Evolutionary conservation across 2,329 filamentous ascomycete species (phyloP), one percentile per base, ranked within the genome.

Genomic region (Xylariales sp.): DNA sequence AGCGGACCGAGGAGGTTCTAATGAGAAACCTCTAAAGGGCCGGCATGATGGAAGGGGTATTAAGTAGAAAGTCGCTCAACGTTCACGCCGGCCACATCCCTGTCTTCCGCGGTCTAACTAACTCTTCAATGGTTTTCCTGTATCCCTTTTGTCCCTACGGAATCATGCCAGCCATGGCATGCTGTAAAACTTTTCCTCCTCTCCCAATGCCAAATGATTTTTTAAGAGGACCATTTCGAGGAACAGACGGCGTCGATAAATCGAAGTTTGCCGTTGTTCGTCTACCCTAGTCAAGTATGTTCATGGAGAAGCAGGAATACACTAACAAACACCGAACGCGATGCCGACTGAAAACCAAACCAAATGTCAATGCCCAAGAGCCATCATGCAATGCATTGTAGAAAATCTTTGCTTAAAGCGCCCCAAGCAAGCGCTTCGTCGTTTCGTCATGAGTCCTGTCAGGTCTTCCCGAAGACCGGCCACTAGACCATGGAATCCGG

Each of bases 301-400:
- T 64, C 75, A 75, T 54, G 72, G 68, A 71, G 64, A 69, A 69
- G 55, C 55, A 61, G 68, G 41, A 64, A 74, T 70, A 75, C 74
- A 76, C 72, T 69, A 72, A 71, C 68, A 69, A 76, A 77, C 75
- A 72, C 75, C 76, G 58, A 75, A 75, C 76, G 76, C 75, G 72
- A 78, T 78, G 76, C 76, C 73, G 64, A 73, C 70, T 63, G 70
- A 73, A 71, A 73, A 74, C 67, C 69, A 72, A 74, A 67, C 59
- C 60, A 55, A 71, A 73, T 64, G 57, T 65, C 68, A 73, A 72
- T 72, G 69, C 69, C 73, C 65, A 69, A 71, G 63, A 71, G 64
- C 69, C 70, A 53, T 70, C 62, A 69, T 75, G 72, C 69, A 71
- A 76, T 74, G 73, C 69, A 73, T 67, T 61, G 64, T 69, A 69